Conservation (phyloP, 2,329 filamentous ascomycete species). For the Aspergillus amoenus region DNA sequence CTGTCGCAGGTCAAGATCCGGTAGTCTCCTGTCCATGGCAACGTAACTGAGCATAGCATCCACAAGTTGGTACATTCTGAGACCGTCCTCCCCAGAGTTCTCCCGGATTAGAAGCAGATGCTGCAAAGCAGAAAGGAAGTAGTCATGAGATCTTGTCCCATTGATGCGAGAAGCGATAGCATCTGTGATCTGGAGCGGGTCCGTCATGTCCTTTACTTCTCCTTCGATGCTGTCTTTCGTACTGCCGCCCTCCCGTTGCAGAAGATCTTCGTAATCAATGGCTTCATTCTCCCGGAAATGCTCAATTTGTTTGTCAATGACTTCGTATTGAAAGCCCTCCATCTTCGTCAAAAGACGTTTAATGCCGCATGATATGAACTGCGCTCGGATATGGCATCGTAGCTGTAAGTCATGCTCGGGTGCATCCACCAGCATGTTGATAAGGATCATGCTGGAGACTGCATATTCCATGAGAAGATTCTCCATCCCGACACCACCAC, state of each 20-base stretch:
- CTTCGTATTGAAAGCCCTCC: conserved; percentile 97
- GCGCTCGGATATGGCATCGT: conserved; percentile 88
- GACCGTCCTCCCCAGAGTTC: conserved; percentile 84
- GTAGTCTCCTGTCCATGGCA: conserved; percentile 92
- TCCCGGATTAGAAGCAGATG: conserved; percentile 91
- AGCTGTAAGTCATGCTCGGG: conserved; percentile 86
- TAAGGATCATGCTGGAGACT: conserved; percentile 86
- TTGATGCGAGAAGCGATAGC: conserved; percentile 83
- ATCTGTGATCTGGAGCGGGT: conserved; percentile 90
- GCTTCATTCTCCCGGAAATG: conserved; percentile 90
- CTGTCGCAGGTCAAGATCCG: conserved; percentile 97
- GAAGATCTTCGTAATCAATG: conserved; percentile 96
- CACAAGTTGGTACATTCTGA: conserved; percentile 95
- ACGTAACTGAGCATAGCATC: conserved; percentile 99
- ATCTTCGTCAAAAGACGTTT: conserved; percentile 93
- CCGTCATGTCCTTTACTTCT: conserved; percentile 86
- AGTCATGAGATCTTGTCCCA: conserved; percentile 85
- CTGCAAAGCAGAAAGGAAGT: conserved; percentile 93
- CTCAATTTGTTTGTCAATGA: conserved; percentile 97
- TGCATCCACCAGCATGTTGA: conserved; percentile 96
- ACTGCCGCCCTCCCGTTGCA: conserved; percentile 86
- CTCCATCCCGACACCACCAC: conserved; percentile 96
- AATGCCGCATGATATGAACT: conserved; percentile 94
- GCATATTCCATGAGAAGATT: conserved; percentile 99
- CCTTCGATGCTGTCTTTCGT: conserved; percentile 84